A percentile compares a stretch with the other conserved stretches of the same genome.
Evolutionary conservation across 148 eudicot species (phyloP).

Genomic region (Camellia japonica): DNA sequence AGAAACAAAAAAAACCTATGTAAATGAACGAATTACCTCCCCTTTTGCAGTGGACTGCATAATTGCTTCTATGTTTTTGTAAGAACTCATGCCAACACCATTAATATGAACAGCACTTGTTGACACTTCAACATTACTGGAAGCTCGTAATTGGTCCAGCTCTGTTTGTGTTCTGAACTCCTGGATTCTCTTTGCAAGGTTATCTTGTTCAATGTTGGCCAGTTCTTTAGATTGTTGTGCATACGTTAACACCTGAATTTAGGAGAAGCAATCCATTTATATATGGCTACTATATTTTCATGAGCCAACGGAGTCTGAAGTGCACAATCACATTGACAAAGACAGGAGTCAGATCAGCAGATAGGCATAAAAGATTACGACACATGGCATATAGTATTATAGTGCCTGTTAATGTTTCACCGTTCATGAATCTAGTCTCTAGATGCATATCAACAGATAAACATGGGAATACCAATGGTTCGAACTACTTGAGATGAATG

Average conservation of each 20-base stretch:
- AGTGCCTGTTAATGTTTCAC: background rate
- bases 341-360: background rate
- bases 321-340: background rate
- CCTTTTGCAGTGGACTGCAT: slow-evolving; percentile 81
- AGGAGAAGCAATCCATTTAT: background rate
- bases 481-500: background rate
- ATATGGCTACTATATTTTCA: background rate
- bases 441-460: slow-evolving; percentile 8
- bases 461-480: background rate
- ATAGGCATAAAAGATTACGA: background rate
- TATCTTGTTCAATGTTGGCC: slow-evolving; percentile 77
- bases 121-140: slow-evolving; percentile 52
- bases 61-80: slow-evolving; percentile 65
- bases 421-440: slow-evolving; percentile 4
- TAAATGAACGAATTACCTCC: slow-evolving; percentile 45
- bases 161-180: slow-evolving; percentile 88
- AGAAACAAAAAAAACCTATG: background rate
- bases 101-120: slow-evolving; percentile 51
- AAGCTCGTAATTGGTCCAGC: slow-evolving; percentile 60
- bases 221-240: slow-evolving; percentile 93
- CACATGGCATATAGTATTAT: background rate
- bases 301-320: background rate
- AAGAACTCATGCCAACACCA: slow-evolving; percentile 53
- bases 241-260: slow-evolving; percentile 75
- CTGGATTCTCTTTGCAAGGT: slow-evolving; percentile 87